Conservation (phyloP, 208 protist species). For the Endotrypanum monterogeii region DNA sequence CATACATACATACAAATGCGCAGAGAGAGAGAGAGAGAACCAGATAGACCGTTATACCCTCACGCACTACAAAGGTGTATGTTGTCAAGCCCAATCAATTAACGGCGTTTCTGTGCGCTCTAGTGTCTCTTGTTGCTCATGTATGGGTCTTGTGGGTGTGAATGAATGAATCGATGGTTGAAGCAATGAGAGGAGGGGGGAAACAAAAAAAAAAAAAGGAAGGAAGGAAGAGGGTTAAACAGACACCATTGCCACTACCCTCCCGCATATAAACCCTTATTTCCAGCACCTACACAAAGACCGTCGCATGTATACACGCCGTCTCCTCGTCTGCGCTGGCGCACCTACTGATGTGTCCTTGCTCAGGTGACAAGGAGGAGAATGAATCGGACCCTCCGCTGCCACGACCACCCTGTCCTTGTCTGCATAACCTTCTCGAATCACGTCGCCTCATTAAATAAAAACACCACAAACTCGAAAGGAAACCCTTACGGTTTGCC, state of each 20-base stretch:
- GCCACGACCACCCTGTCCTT: background rate
- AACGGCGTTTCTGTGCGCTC: background rate
- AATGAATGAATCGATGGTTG: background rate
- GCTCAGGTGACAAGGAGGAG: background rate
- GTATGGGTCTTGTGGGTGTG: background rate
- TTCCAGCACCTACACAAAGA: background rate
- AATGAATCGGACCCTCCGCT: background rate
- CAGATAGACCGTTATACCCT: background rate
- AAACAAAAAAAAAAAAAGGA: background rate
- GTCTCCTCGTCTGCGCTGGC: background rate
- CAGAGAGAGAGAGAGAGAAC: too few species aligned
- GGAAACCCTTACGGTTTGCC: background rate
- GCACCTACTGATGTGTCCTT: background rate
- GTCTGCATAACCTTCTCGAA: background rate
- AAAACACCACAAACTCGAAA: background rate
- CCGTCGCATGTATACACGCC: background rate
- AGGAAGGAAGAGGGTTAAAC: background rate
- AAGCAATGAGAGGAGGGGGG: background rate
- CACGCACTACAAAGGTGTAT: background rate
- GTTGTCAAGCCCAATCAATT: background rate
- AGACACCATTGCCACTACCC: background rate
- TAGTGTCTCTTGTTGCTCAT: background rate
- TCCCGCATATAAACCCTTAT: background rate
- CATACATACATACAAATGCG: too few species aligned
- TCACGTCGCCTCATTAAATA: background rate